A percentile compares a stretch with the other conserved stretches of the same genome.
Evolutionary conservation across 164 flowering plant species (phyloP).

Genomic region (Stephania cephalantha): DNA sequence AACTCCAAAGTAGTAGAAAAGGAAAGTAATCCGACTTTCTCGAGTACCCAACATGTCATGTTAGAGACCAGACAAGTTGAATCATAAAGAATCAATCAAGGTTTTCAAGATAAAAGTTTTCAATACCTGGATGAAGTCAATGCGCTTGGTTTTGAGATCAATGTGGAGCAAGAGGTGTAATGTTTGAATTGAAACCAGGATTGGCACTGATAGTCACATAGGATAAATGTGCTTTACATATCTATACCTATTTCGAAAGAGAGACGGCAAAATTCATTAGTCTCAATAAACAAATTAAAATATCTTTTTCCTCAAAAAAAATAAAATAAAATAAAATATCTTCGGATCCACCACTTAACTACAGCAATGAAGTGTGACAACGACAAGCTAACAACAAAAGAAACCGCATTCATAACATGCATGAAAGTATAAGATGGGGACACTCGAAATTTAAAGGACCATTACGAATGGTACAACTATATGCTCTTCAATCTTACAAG

Average conservation of each 20-base stretch:
- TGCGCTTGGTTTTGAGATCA: neutral
- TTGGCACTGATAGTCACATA: too few species aligned
- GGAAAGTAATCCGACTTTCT: neutral
- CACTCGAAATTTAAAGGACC: neutral
- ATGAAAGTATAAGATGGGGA: neutral
- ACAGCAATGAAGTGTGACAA: conserved; percentile 1
- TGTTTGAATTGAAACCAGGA: neutral
- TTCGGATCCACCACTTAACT: neutral
- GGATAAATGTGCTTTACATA: neutral
- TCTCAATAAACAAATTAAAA: neutral
- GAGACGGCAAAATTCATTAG: neutral
- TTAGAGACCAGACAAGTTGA: neutral
- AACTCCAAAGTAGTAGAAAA: neutral
- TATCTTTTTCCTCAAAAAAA: neutral
- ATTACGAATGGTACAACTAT: neutral
- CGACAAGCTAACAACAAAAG: neutral
- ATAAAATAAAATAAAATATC: neutral
- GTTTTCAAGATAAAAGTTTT: neutral
- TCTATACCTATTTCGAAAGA: neutral
- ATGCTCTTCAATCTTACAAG: neutral
- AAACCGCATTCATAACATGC: neutral
- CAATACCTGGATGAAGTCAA: neutral
- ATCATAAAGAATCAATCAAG: neutral
- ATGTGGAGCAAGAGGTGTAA: neutral
- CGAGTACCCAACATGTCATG: neutral